Base-by-base conservation (phyloP, 2,329 filamentous ascomycete species). In the Penicillium sclerotigenum region DNA sequence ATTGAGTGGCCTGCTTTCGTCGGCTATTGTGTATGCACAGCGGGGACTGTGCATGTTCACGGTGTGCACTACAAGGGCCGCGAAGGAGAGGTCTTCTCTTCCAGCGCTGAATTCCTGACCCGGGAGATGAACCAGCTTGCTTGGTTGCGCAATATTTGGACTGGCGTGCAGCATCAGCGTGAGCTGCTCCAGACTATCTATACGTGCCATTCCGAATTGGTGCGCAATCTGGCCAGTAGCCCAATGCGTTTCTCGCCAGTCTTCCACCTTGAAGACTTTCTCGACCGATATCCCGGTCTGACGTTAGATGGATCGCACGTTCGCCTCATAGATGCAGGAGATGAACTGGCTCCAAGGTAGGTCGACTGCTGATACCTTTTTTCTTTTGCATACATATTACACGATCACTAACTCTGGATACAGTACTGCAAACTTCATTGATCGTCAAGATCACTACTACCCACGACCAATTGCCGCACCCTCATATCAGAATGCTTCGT, bases 1-100 rank as follows among this genome's bases (percentile, higher is more conserved):
- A 85, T 92, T 22, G 90, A 94, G 71, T 95, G 90, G 90, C 89
- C 91, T 0, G 87, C 87, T 0, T 92, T 95, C 68, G 87, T 94
- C 2, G 89, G 90, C 7, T 95, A 93, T 71, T 94, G 90, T 68
- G 85, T 96, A 46, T 90, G 87, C 72, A 93, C 90, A 2, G 91
- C 91, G 2, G 91, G 89, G 5, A 95, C 91, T 0, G 90, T 96
- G 1, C 91, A 96, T 68, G 87, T 95, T 10, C 91, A 96, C 67
- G 91, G 91, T 13, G 85, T 88, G 7, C 87, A 94, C 67, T 96
- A 96, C 71, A 84, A 83, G 51, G 78, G 83, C 70, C 62, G 83
- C 75, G 74, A 85, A 77, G 79, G 85, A 4, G 81, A 83, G 50
- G 82, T 78, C 65, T 92, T 77, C 80, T 90, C 79, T 65, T 82